phyloP scores from a whole-genome alignment of 2,329 filamentous ascomycete genomes.

The Cordyceps javanica region DNA sequence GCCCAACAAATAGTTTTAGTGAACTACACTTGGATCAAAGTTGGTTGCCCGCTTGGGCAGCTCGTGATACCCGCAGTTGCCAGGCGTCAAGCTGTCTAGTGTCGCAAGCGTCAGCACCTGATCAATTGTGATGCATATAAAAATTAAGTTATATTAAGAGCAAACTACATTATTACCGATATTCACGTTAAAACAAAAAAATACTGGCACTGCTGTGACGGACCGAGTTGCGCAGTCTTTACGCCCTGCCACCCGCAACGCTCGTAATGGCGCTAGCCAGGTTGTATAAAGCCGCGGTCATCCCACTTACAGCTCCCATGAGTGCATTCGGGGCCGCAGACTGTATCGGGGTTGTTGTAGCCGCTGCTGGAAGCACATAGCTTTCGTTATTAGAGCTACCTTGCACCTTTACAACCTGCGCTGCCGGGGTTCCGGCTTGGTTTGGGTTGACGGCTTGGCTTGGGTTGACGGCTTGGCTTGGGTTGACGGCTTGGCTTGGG shows the following conservation, averaged over 20 bases:
- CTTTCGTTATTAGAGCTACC: background rate
- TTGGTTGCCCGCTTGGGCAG: no score
- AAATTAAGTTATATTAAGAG: no score
- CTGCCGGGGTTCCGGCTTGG: background rate
- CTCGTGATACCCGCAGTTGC: no score
- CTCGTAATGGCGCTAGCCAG: background rate
- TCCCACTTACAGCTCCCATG: background rate
- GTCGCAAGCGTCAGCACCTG: no score
- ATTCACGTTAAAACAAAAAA: no score
- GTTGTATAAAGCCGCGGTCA: background rate
- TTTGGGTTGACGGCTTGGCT: background rate
- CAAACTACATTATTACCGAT: no score
- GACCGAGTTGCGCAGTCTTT: background rate
- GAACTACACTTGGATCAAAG: no score
- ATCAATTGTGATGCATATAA: no score
- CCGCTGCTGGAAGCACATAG: background rate
- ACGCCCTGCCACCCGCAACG: background rate
- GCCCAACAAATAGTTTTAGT: no score
- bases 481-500: background rate
- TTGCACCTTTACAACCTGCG: background rate
- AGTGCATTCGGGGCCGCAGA: background rate
- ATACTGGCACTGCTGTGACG: no score
- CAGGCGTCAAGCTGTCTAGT: no score
- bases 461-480: background rate
- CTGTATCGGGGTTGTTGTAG: background rate